Base-by-base conservation (phyloP, 352 stramenopile species). In the Globisporangium nodosum region DNA sequence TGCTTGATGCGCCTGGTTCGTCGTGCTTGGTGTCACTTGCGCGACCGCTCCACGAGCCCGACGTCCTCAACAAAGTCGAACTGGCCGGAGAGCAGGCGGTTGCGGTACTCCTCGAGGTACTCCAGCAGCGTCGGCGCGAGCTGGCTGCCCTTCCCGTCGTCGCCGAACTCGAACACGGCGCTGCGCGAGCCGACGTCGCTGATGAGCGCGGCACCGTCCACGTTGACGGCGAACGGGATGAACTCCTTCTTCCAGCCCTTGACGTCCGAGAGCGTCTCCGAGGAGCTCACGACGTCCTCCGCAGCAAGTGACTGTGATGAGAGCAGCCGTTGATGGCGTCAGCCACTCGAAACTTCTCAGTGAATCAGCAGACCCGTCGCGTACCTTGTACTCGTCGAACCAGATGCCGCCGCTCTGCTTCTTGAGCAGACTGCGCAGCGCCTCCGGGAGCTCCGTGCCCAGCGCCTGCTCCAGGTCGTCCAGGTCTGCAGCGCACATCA, bases 41-140 rank as follows among this genome's bases (percentile, higher is more conserved):
- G 68, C 21, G 80, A 85, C 52, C 79, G 80, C 61, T 94, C 81
- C 40, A 93, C 78, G 52, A 93, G 61, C 2, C 83, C 85, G n/a
- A 92, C 73, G 57, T 88, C 85, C 33, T 92, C 80, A 45, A 95
- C 72, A 55, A 85, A 95, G 65, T 93, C 82, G 52, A 85, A 92
- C 31, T 90, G 79, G 27, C 79, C 79, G 0, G 81, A 90, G 27
- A 95, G 68, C 54, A 95, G 69, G n/a, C 76, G 70, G 72, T 92
- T 91, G 52, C 83, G 74, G 60, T 90, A 95, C 42, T 68, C 74
- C 46, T 95, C 85, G 40, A 95, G 66, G 60, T 82, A 93, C 45
- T 88, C 66, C 42, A 81, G 69, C 15, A 94, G 68, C 54, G 83
- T 78, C 0, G 73, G 43, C 3, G 68, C 76, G 30, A 91, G 51